These are phyloP conservation scores for Penicillium italicum DNA, from an alignment of 2,329 filamentous ascomycete species.

Conservation along the genomic window DNA sequence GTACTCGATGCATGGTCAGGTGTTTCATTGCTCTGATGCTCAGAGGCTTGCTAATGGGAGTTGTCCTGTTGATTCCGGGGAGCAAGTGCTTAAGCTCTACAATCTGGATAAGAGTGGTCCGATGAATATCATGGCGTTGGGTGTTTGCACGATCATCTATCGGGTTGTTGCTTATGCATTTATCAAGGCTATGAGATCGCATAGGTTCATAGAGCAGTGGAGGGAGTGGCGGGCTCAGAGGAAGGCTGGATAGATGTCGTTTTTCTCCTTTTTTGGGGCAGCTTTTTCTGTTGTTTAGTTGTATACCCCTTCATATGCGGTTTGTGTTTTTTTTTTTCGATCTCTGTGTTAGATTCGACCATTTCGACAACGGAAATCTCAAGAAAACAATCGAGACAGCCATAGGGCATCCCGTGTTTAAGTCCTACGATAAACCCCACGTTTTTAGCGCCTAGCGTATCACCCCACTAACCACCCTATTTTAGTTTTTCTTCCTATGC, in stretches of 20 bases:
- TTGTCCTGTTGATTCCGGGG: slow-evolving; percentile 64
- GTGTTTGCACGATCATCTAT: slow-evolving; percentile 62
- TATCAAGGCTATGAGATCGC: slow-evolving; percentile 29
- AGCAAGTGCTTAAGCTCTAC: slow-evolving; percentile 66
- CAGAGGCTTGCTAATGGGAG: slow-evolving; percentile 58
- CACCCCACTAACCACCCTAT: too few species aligned
- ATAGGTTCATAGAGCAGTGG: slow-evolving; percentile 21
- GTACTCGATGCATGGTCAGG: slow-evolving; percentile 59
- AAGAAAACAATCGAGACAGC: not conserved
- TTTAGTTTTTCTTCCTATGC: too few species aligned
- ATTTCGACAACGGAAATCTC: not conserved
- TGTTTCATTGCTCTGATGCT: slow-evolving; percentile 60
- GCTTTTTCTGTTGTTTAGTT: not conserved
- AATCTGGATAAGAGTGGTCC: slow-evolving; percentile 60
- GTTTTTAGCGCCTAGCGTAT: too few species aligned
- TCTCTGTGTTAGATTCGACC: not conserved
- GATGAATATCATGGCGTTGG: slow-evolving; percentile 61
- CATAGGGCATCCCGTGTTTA: too few species aligned
- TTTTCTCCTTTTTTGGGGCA: not conserved
- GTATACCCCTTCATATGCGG: not conserved
- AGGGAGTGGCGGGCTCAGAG: slow-evolving; percentile 19
- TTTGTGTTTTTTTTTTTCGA: not conserved
- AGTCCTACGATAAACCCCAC: too few species aligned
- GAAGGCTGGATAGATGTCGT: slow-evolving; percentile 1
- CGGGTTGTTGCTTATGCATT: slow-evolving; percentile 51